phyloP scores from a whole-genome alignment of 2,329 filamentous ascomycete species.

The Ophiostoma sp. region DNA sequence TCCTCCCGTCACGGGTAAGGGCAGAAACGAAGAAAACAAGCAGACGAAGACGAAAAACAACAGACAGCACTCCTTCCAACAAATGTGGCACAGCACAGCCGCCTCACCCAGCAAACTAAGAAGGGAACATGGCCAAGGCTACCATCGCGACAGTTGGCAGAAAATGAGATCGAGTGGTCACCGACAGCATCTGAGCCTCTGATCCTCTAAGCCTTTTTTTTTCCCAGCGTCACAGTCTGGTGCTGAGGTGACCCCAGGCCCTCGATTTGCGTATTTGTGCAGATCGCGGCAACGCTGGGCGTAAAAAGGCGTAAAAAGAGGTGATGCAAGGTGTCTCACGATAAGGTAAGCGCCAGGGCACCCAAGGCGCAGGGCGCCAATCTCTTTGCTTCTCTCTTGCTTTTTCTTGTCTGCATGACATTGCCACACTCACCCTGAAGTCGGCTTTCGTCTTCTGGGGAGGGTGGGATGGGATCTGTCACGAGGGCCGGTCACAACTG shows the following conservation, averaged over 20 bases:
- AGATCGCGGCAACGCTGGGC: background rate
- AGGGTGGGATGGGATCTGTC: background rate
- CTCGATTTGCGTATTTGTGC: background rate
- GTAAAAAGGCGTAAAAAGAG: background rate
- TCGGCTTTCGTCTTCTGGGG: background rate
- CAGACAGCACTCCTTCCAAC: background rate
- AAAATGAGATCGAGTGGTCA: background rate
- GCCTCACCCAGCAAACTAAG: background rate
- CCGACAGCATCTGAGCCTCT: background rate
- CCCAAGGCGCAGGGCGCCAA: background rate
- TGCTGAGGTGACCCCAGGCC: background rate
- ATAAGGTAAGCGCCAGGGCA: background rate
- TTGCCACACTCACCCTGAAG: background rate
- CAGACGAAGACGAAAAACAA: background rate
- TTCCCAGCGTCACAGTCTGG: background rate
- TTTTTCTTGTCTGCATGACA: background rate
- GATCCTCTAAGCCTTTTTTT: too few species aligned
- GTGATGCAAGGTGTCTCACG: constrained; percentile 8
- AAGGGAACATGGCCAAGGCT: background rate
- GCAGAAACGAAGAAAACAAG: background rate
- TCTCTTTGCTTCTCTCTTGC: background rate
- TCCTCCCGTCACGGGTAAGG: background rate
- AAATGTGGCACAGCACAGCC: constrained; percentile 7
- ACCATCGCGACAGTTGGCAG: background rate
- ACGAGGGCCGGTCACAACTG: background rate